phyloP scores from a whole-genome alignment of 2,329 filamentous ascomycete species.

The Talaromyces atroroseus region DNA sequence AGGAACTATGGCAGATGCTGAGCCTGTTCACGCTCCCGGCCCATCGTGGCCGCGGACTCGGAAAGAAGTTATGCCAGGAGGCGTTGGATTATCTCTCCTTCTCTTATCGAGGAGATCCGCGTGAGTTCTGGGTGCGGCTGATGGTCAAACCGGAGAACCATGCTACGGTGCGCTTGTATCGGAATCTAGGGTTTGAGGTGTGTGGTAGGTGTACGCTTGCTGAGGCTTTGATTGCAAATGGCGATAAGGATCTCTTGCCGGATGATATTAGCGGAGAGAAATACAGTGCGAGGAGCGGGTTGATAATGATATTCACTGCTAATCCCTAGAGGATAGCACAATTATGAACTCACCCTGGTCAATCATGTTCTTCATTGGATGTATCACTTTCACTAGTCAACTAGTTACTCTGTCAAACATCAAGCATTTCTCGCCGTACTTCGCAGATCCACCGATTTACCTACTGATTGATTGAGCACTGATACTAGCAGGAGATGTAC shows the following conservation, averaged over 20 bases:
- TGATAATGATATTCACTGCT: slow-evolving; percentile 16
- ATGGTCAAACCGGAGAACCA: slow-evolving; percentile 26
- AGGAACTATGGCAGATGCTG: slow-evolving; percentile 26
- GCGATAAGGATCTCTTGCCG: slow-evolving; percentile 25
- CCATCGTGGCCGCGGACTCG: slow-evolving; percentile 27
- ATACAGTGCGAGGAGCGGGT: slow-evolving; percentile 16
- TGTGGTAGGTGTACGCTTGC: slow-evolving; percentile 25
- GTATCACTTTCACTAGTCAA: no score
- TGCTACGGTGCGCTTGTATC: slow-evolving; percentile 23
- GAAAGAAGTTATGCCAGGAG: slow-evolving; percentile 22
- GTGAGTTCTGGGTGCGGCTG: slow-evolving; percentile 20
- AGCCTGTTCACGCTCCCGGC: slow-evolving; percentile 28
- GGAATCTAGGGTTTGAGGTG: slow-evolving; percentile 23
- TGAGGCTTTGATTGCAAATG: slow-evolving; percentile 27
- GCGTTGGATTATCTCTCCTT: slow-evolving; percentile 18
- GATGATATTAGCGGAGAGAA: slow-evolving; percentile 20
- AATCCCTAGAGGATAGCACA: no score
- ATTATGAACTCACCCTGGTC: no score
- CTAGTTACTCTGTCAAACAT: no score
- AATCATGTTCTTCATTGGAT: no score
- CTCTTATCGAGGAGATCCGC: slow-evolving; percentile 13
- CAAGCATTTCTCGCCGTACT: no score
- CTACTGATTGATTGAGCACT: no score
- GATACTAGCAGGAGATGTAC: no score
- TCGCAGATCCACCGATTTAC: no score